Percentiles rank a stretch among this genome's conserved stretches.
phyloP scores from a whole-genome alignment of 495 filamentous ascomycete genomes.

The Hypoxylon perforatum region DNA sequence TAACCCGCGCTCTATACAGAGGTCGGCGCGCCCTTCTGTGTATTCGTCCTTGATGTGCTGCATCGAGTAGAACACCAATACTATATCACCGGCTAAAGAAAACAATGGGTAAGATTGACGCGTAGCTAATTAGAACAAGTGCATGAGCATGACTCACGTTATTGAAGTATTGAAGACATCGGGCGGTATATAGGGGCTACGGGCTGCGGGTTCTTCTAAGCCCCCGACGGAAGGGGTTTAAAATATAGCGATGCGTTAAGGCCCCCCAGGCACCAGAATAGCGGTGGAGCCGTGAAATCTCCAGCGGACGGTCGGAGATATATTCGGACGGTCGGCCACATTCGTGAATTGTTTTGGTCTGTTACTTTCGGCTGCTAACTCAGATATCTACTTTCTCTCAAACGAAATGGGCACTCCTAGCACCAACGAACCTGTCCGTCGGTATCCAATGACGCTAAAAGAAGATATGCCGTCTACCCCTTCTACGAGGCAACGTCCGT shows the following conservation, averaged over 20 bases:
- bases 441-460: slow-evolving; percentile 21
- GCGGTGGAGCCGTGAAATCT: slow-evolving; percentile 8
- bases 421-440: background rate
- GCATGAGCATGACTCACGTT: no score
- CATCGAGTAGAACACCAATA: no score
- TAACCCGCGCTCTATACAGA: no score
- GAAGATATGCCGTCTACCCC: slow-evolving; percentile 19
- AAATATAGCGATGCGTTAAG: no score
- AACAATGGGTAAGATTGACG: no score
- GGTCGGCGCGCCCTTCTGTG: no score
- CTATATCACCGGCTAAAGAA: no score
- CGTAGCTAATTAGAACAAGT: no score
- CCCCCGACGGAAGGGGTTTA: background rate
- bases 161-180: background rate
- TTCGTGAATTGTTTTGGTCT: background rate
- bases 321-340: background rate
- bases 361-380: background rate
- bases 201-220: background rate
- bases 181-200: background rate
- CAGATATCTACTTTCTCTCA: background rate
- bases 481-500: slow-evolving; percentile 34
- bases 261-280: no score
- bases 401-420: background rate
- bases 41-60: no score
- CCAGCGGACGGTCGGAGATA: slow-evolving; percentile 22